Evolutionary conservation across 257 asterid species (phyloP).

Genomic region (Solanum pennellii): DNA sequence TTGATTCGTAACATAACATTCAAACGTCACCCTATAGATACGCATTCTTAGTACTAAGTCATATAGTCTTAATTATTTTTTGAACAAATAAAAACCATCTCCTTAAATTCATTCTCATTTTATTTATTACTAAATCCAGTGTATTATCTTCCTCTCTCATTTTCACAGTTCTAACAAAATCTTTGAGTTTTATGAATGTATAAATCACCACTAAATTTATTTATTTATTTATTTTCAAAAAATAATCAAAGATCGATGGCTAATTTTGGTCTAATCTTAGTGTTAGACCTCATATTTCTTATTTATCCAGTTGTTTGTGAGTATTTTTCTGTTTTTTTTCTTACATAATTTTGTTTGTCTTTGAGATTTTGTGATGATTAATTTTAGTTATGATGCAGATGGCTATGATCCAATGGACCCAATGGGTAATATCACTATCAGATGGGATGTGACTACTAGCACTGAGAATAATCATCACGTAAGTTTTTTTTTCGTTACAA

Average conservation of each 20-base stretch:
- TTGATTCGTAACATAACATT: neutral
- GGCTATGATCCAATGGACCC: slow-evolving; percentile 83
- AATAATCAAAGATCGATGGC: slow-evolving; percentile 12
- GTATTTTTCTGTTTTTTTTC: slow-evolving; percentile 3
- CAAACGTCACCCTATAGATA: slow-evolving; percentile 10
- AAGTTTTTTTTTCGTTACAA: slow-evolving; percentile 4
- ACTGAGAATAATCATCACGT: slow-evolving; percentile 31
- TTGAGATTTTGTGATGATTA: slow-evolving; percentile 21
- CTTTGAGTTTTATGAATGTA: neutral
- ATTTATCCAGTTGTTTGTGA: slow-evolving; percentile 32
- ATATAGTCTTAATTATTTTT: slow-evolving; percentile 2
- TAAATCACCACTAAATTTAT: neutral
- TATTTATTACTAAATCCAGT: neutral
- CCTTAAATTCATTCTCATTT: neutral
- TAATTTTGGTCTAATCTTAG: slow-evolving; percentile 4
- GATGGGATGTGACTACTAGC: slow-evolving; percentile 58
- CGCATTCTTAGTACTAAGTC: slow-evolving; percentile 17
- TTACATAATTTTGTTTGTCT: neutral
- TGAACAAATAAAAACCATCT: neutral
- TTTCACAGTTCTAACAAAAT: neutral
- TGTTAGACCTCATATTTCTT: slow-evolving; percentile 9
- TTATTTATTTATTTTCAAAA: neutral
- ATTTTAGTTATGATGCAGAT: slow-evolving; percentile 60
- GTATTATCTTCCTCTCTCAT: neutral
- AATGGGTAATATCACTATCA: slow-evolving; percentile 55